phyloP scores from a whole-genome alignment of 1,284 basidiomycete genomes.

The Naganishia cerealis region DNA sequence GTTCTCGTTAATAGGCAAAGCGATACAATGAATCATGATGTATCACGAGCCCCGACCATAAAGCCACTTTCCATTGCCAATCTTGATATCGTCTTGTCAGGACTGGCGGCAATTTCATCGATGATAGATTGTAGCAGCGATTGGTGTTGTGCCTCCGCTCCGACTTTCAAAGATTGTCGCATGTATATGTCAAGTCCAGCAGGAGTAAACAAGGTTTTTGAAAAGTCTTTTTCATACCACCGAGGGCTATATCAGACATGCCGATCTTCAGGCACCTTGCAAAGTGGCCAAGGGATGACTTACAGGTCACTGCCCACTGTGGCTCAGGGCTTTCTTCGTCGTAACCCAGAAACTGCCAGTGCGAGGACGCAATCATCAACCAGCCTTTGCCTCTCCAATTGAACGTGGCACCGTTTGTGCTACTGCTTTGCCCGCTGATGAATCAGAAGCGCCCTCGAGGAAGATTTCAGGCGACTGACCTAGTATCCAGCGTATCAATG shows the following conservation, averaged over 20 bases:
- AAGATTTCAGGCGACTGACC: constrained; percentile 34
- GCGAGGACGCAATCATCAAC: constrained; percentile 56
- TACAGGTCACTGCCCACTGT: constrained; percentile 58
- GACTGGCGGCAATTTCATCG: background rate
- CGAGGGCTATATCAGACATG: background rate
- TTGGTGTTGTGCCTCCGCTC: constrained; percentile 8
- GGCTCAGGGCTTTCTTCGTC: constrained; percentile 46
- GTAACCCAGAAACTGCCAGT: constrained; percentile 60
- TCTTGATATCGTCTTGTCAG: constrained; percentile 4
- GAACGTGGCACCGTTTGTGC: constrained; percentile 52
- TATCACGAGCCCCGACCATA: constrained; percentile 1
- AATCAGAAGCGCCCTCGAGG: background rate
- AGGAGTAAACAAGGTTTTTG: constrained; percentile 60
- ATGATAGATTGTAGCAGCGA: constrained; percentile 14
- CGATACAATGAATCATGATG: too few relatives aligned
- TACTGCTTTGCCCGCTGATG: constrained; percentile 8
- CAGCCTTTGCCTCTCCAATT: constrained; percentile 59
- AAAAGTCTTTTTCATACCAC: constrained; percentile 51
- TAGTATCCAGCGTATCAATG: constrained; percentile 48
- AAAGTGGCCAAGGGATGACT: constrained; percentile 28
- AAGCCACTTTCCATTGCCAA: constrained; percentile 17
- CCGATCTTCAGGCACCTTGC: background rate
- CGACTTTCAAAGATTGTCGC: constrained; percentile 36
- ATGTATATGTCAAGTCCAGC: constrained; percentile 60
- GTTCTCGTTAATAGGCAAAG: too few relatives aligned